These are phyloP conservation scores for Phaffia tasmanica DNA, from an alignment of 768 basidiomycete species.

Conservation along the genomic window DNA sequence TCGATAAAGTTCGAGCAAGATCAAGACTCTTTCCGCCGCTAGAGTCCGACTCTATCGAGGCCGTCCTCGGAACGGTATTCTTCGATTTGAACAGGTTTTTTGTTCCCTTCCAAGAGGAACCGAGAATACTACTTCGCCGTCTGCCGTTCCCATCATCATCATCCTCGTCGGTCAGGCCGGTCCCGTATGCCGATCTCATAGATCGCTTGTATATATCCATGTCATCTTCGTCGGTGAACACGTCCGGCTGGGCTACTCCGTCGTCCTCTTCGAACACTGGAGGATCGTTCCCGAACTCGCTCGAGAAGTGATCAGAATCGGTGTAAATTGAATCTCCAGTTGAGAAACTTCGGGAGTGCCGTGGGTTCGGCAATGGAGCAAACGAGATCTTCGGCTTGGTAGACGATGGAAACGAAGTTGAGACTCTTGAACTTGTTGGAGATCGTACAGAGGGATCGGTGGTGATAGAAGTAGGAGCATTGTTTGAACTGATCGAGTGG, in stretches of 20 bases:
- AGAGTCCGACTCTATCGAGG: too few relatives aligned
- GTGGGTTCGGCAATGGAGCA: constrained; percentile 19
- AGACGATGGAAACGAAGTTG: too few relatives aligned
- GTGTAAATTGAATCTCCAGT: constrained; percentile 14
- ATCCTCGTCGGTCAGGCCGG: constrained; percentile 5
- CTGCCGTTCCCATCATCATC: constrained; percentile 1
- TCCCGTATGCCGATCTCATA: background rate
- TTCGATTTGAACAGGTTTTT: background rate
- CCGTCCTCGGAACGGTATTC: too few relatives aligned
- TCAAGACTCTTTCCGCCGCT: too few relatives aligned
- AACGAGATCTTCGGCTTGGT: constrained; percentile 20
- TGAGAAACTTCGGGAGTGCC: constrained; percentile 13
- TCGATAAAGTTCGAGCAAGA: too few relatives aligned
- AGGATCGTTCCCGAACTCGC: constrained; percentile 15
- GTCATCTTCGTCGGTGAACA: constrained; percentile 1
- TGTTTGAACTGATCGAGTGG: too few relatives aligned
- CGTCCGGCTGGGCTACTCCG: background rate
- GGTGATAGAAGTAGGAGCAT: too few relatives aligned
- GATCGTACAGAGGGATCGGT: too few relatives aligned
- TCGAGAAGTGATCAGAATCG: constrained; percentile 9
- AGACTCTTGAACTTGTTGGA: too few relatives aligned
- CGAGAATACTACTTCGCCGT: constrained; percentile 6
- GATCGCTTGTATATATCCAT: background rate
- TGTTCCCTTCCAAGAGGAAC: constrained; percentile 10
- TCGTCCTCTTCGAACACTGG: constrained; percentile 1